A percentile compares a stretch with the other conserved stretches of the same genome.
These are phyloP conservation scores for Kappamyces sp. DNA, from an alignment of 192 early-diverging fungal species.

Conservation along the genomic window DNA sequence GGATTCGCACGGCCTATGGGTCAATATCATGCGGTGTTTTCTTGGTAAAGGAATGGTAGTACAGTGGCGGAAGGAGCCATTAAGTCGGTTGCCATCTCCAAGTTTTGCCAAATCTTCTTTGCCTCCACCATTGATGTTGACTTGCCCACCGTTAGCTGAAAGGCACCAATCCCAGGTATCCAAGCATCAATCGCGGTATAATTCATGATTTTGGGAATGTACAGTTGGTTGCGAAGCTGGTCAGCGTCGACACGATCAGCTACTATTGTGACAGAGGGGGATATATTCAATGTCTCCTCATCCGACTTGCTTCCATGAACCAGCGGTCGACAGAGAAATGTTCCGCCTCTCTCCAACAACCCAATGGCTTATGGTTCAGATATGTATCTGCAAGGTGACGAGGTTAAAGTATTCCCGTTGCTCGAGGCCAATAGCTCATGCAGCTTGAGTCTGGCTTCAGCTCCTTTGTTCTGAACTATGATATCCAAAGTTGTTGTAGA, in stretches of 20 bases:
- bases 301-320: constrained; percentile 9
- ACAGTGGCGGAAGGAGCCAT: constrained; percentile 1
- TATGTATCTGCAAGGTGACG: constrained; percentile 3
- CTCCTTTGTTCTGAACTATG: constrained; percentile 11
- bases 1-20: background rate
- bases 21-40: constrained; percentile 3
- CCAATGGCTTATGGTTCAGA: constrained; percentile 11
- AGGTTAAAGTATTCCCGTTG: constrained; percentile 6
- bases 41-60: constrained; percentile 7
- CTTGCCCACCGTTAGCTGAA: constrained; percentile 12
- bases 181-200: constrained; percentile 4
- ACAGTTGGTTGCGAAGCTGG: constrained; percentile 4
- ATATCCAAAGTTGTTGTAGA: constrained; percentile 9
- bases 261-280: background rate
- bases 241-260: background rate
- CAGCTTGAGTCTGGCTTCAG: constrained; percentile 9
- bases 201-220: constrained; percentile 2
- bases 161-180: constrained; percentile 11
- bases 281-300: background rate
- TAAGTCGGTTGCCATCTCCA: background rate
- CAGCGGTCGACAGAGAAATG: constrained; percentile 8
- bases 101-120: constrained; percentile 2
- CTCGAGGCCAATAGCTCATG: constrained; percentile 6
- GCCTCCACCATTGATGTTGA: background rate
- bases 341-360: constrained; percentile 9